These are phyloP conservation scores for Kitagawia praeruptora DNA, from an alignment of 129 eudicot genomes.

Conservation along the genomic window DNA sequence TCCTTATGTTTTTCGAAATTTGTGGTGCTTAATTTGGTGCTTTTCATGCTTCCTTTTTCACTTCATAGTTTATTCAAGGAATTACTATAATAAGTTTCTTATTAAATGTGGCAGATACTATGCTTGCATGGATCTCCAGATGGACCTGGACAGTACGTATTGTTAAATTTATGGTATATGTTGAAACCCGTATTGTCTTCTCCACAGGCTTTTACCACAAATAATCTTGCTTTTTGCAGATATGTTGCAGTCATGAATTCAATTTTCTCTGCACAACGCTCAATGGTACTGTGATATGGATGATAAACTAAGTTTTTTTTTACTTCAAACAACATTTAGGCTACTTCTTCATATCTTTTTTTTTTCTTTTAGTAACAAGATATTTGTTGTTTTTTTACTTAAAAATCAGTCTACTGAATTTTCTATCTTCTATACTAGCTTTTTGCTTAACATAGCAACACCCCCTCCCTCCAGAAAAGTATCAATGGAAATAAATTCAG, in stretches of 20 bases:
- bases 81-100: constrained; percentile 4
- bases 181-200: constrained; percentile 5
- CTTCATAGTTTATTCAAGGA: background rate
- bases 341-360: background rate
- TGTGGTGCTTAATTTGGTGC: background rate
- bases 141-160: constrained; percentile 93
- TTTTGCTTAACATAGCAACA: background rate
- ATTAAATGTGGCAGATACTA: constrained; percentile 57
- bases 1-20: background rate
- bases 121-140: constrained; percentile 98
- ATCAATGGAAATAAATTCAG: background rate
- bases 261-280: constrained; percentile 93
- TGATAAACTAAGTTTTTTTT: background rate
- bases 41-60: background rate
- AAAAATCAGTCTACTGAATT: background rate
- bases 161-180: background rate
- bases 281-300: constrained; percentile 40
- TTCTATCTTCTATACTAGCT: background rate
- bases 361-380: background rate
- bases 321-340: background rate
- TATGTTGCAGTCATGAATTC: constrained; percentile 94
- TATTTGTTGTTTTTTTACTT: background rate
- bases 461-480: background rate
- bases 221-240: constrained; percentile 36
- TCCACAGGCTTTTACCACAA: background rate